Evolutionary conservation across 2,329 filamentous ascomycete species (phyloP), one percentile per base, ranked within the genome.

Genomic region (Sporothrix inflata): DNA sequence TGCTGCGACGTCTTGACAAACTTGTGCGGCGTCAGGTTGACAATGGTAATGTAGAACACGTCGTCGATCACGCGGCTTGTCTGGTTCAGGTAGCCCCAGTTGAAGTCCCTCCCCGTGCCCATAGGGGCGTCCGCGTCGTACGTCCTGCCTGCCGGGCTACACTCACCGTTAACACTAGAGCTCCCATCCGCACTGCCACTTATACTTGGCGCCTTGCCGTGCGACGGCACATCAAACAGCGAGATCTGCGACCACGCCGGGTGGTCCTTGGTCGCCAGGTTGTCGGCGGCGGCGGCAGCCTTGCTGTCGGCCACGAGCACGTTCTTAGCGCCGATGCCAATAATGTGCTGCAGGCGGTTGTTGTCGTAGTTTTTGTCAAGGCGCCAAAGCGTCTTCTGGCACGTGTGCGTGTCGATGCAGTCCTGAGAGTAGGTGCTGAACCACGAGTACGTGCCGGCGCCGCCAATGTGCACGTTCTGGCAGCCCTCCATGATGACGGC

Each of bases 301-400:
- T 34, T 34, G 30, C 30, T 6, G 30, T 34, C 6, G 6, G 30
- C 30, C 30, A 6, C 3, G 3, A 34, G 3, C 3, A 34, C 6
- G 30, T 34, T 34, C 30, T 34, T 34, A 6, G 30, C 30, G 30
- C 30, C 30, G 30, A 34, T 34, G 30, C 30, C 30, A 3, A 34
- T 34, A 6, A 34, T 6, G 30, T 34, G 3, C 30, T 34, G 30
- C 57, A 78, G 71, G 6, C 73, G 75, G 21, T 77, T 71, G 53
- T 70, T 67, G 65, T 80, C 79, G 7, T 72, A 9, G 68, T 76
- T 76, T 19, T 74, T 93, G 0, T 78, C 57, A 6, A 79, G 45
- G 0, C 71, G 63, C 40, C 76, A 45, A 14, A 79, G 70, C 0
- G 72, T 72, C 51, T 77, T 76, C 71, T 80, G 78, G 72, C 79